A percentile compares a stretch with the other conserved stretches of the same genome.
phyloP scores from a whole-genome alignment of 2,329 filamentous ascomycete genomes.

The Aspergillus sp. region DNA sequence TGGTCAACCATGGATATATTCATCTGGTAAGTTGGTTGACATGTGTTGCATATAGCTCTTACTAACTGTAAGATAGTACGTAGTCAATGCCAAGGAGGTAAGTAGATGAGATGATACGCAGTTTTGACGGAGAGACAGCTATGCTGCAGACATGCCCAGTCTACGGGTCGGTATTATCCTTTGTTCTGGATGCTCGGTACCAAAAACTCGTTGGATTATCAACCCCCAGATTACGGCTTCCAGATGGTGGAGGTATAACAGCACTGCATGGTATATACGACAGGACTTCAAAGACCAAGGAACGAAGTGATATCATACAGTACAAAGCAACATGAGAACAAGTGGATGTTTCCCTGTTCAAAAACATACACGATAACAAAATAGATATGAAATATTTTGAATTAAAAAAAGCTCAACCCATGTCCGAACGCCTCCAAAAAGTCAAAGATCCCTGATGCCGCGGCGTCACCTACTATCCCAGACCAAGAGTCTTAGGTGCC shows the following conservation, averaged over 20 bases:
- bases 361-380: slow-evolving; percentile 12
- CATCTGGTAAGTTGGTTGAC: too few relatives aligned
- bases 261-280: not conserved
- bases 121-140: too few relatives aligned
- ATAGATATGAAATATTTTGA: slow-evolving; percentile 8
- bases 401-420: slow-evolving; percentile 13
- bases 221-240: not conserved
- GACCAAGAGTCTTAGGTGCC: not conserved
- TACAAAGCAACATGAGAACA: slow-evolving; percentile 15
- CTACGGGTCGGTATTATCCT: too few relatives aligned
- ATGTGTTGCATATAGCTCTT: too few relatives aligned
- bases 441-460: slow-evolving; percentile 13
- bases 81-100: too few relatives aligned
- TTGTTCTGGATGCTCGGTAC: too few relatives aligned
- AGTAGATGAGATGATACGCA: too few relatives aligned
- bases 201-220: too few relatives aligned
- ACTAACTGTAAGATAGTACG: too few relatives aligned
- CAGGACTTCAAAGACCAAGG: slow-evolving; percentile 1
- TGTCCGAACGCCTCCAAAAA: slow-evolving; percentile 22
- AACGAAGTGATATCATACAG: slow-evolving; percentile 13
- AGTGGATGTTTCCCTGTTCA: slow-evolving; percentile 6
- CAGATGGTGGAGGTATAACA: too few relatives aligned
- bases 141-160: too few relatives aligned
- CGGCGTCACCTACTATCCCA: not conserved
- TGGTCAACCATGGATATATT: too few relatives aligned